Conservation (phyloP, 148 eudicot genomes). For the Rhododendron simsii region DNA sequence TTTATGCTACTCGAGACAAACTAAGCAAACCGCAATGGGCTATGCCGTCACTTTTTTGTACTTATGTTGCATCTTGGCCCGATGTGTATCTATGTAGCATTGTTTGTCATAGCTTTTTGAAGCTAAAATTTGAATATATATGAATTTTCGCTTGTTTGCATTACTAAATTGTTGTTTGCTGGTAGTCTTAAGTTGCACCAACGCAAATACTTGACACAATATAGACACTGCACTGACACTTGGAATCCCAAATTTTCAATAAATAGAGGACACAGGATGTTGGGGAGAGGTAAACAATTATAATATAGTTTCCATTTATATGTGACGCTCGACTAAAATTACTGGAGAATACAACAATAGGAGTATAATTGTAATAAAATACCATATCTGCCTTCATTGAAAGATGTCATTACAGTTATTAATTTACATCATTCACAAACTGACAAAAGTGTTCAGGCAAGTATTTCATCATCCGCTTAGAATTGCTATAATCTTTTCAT, state of each 20-base stretch:
- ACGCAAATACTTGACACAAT: neutral
- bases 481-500: neutral
- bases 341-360: neutral
- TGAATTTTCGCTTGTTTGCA: neutral
- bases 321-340: neutral
- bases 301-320: neutral
- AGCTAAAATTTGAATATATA: neutral
- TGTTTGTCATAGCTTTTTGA: neutral
- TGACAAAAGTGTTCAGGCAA: neutral
- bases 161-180: neutral
- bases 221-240: neutral
- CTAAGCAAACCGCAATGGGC: neutral
- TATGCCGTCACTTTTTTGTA: neutral
- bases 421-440: neutral
- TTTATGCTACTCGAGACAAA: neutral
- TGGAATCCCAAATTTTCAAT: neutral
- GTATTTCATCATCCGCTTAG: neutral
- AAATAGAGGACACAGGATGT: neutral
- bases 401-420: neutral
- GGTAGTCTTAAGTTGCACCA: neutral
- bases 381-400: neutral
- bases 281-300: neutral
- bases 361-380: neutral
- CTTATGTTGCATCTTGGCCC: neutral
- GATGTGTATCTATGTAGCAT: neutral